Percentiles rank a stretch among this genome's conserved stretches.
These are phyloP conservation scores for Prunus yedoensis DNA, from an alignment of 331 rosid genomes.

Conservation along the genomic window DNA sequence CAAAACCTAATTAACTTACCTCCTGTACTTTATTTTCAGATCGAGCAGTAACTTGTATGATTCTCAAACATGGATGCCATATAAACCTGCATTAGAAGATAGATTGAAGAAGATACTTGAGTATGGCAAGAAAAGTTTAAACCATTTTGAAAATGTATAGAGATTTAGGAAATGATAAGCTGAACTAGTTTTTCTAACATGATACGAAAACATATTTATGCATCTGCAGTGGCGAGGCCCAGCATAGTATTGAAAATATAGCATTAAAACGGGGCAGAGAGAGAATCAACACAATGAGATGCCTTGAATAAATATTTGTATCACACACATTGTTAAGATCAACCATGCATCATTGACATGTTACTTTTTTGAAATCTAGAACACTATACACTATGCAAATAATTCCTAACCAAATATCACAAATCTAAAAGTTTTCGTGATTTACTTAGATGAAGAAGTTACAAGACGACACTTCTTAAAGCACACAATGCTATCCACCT, in stretches of 20 bases:
- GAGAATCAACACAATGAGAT: background rate
- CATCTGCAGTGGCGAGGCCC: background rate
- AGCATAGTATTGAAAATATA: background rate
- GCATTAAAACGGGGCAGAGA: background rate
- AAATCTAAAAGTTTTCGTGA: background rate
- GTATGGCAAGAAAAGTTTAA: conserved; percentile 3
- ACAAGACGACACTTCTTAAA: background rate
- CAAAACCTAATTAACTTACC: conserved; percentile 45
- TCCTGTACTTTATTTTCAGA: conserved; percentile 87
- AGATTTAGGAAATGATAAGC: background rate
- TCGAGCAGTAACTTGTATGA: conserved; percentile 96
- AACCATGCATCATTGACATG: background rate
- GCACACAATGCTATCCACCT: background rate
- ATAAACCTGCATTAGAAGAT: conserved; percentile 61
- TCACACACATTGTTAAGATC: background rate
- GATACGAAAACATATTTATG: background rate
- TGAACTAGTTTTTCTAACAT: background rate
- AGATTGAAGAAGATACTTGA: conserved; percentile 21
- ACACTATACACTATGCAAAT: background rate
- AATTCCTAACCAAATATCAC: background rate
- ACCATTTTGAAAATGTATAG: background rate
- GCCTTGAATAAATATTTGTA: no score
- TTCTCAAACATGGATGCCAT: conserved; percentile 93
- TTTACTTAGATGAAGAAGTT: background rate
- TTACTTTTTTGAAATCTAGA: background rate